Evolutionary conservation across 1,284 basidiomycete species (phyloP), one percentile per base, ranked within the genome.

Genomic region (Irpex sp.): DNA sequence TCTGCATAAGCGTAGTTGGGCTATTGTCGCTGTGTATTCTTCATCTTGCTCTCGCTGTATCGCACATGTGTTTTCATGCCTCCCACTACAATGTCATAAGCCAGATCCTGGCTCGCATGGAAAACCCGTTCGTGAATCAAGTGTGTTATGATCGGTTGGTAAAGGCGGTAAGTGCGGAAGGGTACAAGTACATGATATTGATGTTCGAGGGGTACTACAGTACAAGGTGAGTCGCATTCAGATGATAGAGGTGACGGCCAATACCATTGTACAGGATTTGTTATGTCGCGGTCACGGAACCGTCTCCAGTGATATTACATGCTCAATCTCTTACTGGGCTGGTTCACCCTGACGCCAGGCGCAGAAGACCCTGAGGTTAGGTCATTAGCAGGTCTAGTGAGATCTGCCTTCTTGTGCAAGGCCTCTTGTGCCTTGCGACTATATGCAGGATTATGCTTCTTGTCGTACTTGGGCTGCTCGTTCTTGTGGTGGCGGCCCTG

Each of bases 271-370:
- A 44, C 40, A 44, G 40, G 40, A 44, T 44, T 9, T 44, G 26
- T 26, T 26, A 4, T 26, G 26, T 26, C 26, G 26, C 26, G 26
- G 26, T 26, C 26, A 26, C 26, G 26, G 26, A 26, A 26, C 26
- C 26, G 26, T 26, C 26, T 26, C 26, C 26, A 26, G 26, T 11
- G 15, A 19, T 44, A 8, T 59, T 63, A 63, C 19, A 63, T 19
- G 15, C 58, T 58, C 36, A 63, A n/a, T 26, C 37, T 71, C 67
- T 81, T 86, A 17, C 83, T 81, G 58, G 87, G 87, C 70, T 89
- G 87, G 7, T 77, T 78, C 63, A 89, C 88, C 63, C 86, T 79
- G 31, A 80, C 82, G 0, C 74, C 79, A 4, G 80, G 82, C 60
- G 79, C 79, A 63, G 79, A 81, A 5, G 69, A 70, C 4, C 69